Conservation (phyloP, 306 rosid genomes). For the cucumber (Cucumis sativus) region DNA sequence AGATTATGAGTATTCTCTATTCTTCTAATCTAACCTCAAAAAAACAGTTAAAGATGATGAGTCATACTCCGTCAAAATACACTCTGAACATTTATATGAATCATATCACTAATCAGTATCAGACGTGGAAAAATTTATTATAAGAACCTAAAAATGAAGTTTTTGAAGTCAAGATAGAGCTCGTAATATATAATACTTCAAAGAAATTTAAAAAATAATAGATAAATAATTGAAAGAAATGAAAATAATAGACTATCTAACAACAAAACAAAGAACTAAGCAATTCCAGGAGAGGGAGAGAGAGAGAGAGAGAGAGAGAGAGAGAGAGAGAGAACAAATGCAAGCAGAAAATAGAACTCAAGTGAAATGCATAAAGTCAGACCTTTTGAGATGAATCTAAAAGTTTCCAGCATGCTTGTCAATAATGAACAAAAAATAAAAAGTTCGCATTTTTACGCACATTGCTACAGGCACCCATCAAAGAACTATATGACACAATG, state of each 20-base stretch:
- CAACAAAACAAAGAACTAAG: neutral
- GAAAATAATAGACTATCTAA: neutral
- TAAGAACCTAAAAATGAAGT: neutral
- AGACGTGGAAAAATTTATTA: neutral
- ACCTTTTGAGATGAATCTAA: neutral
- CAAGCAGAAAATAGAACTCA: neutral
- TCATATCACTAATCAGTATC: neutral
- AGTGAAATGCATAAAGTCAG: neutral
- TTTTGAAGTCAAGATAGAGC: neutral
- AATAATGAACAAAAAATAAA: neutral
- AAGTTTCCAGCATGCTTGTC: neutral
- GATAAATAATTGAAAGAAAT: too few species aligned
- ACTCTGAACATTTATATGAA: neutral
- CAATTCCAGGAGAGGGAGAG: neutral
- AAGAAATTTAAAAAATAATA: too few species aligned
- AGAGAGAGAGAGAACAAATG: neutral
- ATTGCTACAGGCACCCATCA: slow-evolving; percentile 99
- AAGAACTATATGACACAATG: slow-evolving; percentile 65
- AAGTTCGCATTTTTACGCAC: slow-evolving; percentile 28
- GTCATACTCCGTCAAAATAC: neutral
- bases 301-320: neutral
- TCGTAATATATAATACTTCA: neutral
- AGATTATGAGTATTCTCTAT: too few species aligned
- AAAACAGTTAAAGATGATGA: neutral
- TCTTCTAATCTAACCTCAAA: too few species aligned